phyloP scores from a whole-genome alignment of 176 grass and related monocot species.

The Aegilops umbellulata region DNA sequence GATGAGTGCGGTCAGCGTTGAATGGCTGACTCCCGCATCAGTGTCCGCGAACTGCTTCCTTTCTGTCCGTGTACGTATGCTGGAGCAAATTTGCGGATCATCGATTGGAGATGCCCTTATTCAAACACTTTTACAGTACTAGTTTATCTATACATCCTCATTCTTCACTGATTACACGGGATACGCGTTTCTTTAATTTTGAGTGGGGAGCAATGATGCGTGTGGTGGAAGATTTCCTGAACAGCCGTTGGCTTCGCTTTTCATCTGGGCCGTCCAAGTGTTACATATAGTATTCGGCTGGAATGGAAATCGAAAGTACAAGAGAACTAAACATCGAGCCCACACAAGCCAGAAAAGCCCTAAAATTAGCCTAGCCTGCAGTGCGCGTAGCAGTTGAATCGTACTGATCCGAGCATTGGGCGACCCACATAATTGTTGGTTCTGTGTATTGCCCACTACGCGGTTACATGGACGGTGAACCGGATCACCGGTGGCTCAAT shows the following conservation, averaged over 20 bases:
- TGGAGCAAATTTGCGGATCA: no score
- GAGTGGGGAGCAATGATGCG: neutral
- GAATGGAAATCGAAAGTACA: neutral
- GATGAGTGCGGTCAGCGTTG: no score
- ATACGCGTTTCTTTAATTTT: neutral
- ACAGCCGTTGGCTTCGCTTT: neutral
- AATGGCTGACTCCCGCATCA: no score
- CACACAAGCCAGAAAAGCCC: neutral
- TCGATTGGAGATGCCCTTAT: neutral
- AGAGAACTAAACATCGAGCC: neutral
- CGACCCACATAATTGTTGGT: neutral
- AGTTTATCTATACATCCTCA: neutral
- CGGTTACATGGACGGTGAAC: slow-evolving; percentile 6
- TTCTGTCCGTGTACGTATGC: no score
- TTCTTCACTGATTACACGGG: neutral
- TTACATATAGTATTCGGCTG: neutral
- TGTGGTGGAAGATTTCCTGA: neutral
- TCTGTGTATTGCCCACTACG: neutral
- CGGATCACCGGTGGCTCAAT: no score
- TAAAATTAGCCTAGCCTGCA: neutral
- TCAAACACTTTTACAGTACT: neutral
- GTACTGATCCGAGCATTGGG: neutral
- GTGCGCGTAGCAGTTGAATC: slow-evolving; percentile 1
- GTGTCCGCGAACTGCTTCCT: no score
- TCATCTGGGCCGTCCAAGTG: neutral